Evolutionary conservation across 1,284 basidiomycete species (phyloP).

Genomic region (Bjerkandera adusta): DNA sequence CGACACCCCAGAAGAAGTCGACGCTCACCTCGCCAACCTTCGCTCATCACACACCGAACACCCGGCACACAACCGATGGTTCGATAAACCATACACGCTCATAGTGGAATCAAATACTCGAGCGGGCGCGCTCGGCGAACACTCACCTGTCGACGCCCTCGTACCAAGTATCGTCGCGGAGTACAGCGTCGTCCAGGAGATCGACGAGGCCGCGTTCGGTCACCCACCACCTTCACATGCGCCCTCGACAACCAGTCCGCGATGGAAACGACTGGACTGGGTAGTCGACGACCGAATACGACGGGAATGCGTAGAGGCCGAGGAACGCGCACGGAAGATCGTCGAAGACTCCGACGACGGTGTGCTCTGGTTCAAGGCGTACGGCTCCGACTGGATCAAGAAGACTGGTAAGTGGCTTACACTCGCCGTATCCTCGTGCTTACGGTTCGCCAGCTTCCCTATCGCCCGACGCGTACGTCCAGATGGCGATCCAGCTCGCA

Average conservation of each 20-base stretch:
- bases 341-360: conserved; percentile 83
- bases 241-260: conserved; percentile 1
- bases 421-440: conserved; percentile 4
- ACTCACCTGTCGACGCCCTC: conserved; percentile 90
- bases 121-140: conserved; percentile 89
- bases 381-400: conserved; percentile 92
- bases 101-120: conserved; percentile 86
- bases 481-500: conserved; percentile 92
- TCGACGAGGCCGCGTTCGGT: conserved; percentile 45
- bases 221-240: neutral
- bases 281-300: conserved; percentile 62
- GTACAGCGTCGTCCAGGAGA: conserved; percentile 70
- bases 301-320: conserved; percentile 60
- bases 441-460: conserved; percentile 51
- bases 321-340: conserved; percentile 55
- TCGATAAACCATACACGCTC: conserved; percentile 87
- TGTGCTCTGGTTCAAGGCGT: conserved; percentile 84
- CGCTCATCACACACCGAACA: conserved; percentile 69
- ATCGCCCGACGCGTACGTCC: conserved; percentile 89
- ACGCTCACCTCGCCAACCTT: conserved; percentile 79
- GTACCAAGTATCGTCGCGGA: conserved; percentile 91
- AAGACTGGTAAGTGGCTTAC: conserved; percentile 52
- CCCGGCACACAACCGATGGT: conserved; percentile 73
- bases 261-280: conserved; percentile 79
- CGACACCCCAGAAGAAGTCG: conserved; percentile 45